Evolutionary conservation across 805 yeast genomes (phyloP).

Genomic region (Teunomyces lycoperdinae): DNA sequence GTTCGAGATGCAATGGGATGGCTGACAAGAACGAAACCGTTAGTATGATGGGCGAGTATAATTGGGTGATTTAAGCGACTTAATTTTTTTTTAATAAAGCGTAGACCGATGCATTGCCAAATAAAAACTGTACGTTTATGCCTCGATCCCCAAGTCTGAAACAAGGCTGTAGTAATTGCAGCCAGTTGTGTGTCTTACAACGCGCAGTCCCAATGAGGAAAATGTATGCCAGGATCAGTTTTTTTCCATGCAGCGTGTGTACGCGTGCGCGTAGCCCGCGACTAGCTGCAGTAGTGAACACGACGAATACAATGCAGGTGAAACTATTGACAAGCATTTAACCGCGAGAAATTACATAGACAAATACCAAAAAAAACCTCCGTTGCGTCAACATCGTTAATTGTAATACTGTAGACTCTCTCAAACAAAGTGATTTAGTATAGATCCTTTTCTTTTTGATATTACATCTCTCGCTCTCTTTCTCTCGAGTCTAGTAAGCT

Average conservation of each 20-base stretch:
- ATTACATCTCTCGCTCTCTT: too few species aligned
- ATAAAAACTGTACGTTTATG: not conserved
- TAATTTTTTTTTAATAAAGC: not conserved
- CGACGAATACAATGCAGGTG: not conserved
- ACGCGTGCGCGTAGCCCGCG: not conserved
- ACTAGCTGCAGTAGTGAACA: not conserved
- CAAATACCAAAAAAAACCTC: too few species aligned
- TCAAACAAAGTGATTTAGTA: too few species aligned
- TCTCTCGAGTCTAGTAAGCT: too few species aligned
- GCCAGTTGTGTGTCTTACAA: not conserved
- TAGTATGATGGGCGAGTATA: conserved; percentile 30
- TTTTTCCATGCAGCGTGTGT: not conserved
- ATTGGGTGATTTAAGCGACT: conserved; percentile 20
- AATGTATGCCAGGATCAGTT: not conserved
- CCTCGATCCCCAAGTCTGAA: not conserved
- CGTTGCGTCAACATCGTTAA: too few species aligned
- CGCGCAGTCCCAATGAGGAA: not conserved
- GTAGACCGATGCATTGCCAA: not conserved
- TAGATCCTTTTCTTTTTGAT: too few species aligned
- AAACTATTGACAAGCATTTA: not conserved
- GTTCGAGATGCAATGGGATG: not conserved
- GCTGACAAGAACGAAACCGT: conserved; percentile 12
- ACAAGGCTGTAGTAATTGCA: not conserved
- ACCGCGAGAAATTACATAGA: not conserved
- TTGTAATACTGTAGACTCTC: too few species aligned